phyloP scores from a whole-genome alignment of 495 filamentous ascomycete genomes.

The Cenococcum geophilum region DNA sequence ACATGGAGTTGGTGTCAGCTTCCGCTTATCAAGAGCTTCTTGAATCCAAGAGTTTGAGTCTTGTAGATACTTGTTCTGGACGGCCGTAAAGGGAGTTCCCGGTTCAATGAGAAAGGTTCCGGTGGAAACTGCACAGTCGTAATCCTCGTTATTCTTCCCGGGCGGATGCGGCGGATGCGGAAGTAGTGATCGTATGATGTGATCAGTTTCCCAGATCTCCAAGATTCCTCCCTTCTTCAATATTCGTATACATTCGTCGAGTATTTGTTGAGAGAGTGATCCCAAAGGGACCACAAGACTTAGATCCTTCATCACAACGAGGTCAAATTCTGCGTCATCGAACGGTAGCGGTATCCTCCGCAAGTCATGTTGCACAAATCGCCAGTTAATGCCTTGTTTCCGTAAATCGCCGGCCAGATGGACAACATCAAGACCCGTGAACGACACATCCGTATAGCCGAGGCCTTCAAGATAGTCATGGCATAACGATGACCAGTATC shows the following conservation, averaged over 20 bases:
- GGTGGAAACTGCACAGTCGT: conserved; percentile 55
- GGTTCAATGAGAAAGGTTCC: conserved; percentile 79
- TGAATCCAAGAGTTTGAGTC: conserved; percentile 80
- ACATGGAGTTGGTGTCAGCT: conserved; percentile 70
- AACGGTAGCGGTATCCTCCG: conserved; percentile 72
- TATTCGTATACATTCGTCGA: conserved; percentile 72
- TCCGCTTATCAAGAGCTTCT: conserved; percentile 65
- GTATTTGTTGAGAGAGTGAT: conserved; percentile 57
- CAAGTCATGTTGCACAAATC: conserved; percentile 81
- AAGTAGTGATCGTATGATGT: conserved; percentile 66
- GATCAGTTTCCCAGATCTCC: conserved; percentile 84
- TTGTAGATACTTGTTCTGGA: conserved; percentile 74
- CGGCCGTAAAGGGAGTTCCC: conserved; percentile 68
- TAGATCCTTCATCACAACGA: conserved; percentile 86
- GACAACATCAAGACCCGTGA: conserved; percentile 80
- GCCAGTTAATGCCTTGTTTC: conserved; percentile 75
- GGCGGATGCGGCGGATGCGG: conserved; percentile 63
- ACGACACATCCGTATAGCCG: conserved; percentile 49
- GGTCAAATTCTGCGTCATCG: conserved; percentile 75
- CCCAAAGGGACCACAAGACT: conserved; percentile 57
- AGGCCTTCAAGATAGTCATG: conserved; percentile 63
- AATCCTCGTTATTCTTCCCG: conserved; percentile 50
- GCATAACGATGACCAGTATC: conserved; percentile 82
- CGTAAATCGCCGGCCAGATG: conserved; percentile 65
- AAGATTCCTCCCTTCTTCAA: conserved; percentile 71